Base-by-base conservation (phyloP, 805 yeast genomes). In the Myxozyma neglecta region DNA sequence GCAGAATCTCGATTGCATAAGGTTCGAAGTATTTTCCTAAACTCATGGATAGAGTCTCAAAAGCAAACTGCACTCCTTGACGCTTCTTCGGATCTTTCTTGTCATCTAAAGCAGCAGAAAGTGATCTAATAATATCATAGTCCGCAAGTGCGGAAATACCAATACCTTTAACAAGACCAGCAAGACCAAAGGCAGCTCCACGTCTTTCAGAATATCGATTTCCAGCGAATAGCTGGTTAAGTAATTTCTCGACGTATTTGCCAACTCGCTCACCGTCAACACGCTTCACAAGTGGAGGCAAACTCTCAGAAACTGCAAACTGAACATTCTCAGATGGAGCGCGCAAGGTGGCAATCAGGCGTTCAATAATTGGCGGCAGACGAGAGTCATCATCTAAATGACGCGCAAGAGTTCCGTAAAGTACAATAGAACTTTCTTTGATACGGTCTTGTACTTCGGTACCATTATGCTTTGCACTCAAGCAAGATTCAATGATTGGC, bases 151-250 rank as follows among this genome's bases (percentile, higher is more conserved):
- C 81, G 61, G 84, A 81, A 56, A 94, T 84, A 68, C 99, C 99
- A 24, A 85, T 82, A 61, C 99, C 99, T 71, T 89, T 87, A 2
- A 89, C 93, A 49, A 94, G 75, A 65, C 99, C 99, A 24, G 98
- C 89, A 69, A 94, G 82, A 74, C 98, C 99, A 76, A 89, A 91
- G 0, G 98, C 98, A 1, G 97, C 93, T 71, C 98, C 99, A 67
- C 93, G 83, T 72, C 97, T 82, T n/a, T 80, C 78, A 5, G 76
- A 75, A 5, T 80, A 73, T 48, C 75, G 74, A 37, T 77, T 76
- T 1, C 84, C 85, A 8, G 75, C 72, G 70, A 89, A 84, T 32
- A 92, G 76, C 66, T 82, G 84, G 6, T 77, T 82, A 70, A 89
- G 81, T 53, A 91, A 76, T 3, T 70, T 68, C 42, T 86, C 88